These are phyloP conservation scores for Elaphomyces granulatus DNA, from an alignment of 495 filamentous ascomycete species.

Conservation along the genomic window DNA sequence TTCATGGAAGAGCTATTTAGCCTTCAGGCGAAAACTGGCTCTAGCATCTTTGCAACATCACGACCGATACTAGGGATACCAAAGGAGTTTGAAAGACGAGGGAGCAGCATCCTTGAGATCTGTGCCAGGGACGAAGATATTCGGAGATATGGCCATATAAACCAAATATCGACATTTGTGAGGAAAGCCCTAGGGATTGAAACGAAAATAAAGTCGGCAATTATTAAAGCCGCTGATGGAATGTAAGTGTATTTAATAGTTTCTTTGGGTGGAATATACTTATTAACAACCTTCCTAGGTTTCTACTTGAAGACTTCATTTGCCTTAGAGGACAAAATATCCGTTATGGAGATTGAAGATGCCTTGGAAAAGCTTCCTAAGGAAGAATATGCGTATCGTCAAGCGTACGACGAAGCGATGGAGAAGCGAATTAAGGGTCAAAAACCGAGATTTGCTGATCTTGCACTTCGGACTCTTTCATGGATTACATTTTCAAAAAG, in stretches of 20 bases:
- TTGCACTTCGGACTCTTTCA: conserved; percentile 9
- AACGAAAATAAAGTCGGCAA: conserved; percentile 2
- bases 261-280: background rate
- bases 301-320: conserved; percentile 1
- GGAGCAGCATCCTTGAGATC: conserved; percentile 17
- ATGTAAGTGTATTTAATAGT: conserved; percentile 1
- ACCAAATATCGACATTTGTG: conserved; percentile 1
- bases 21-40: too few relatives aligned
- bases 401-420: conserved; percentile 5
- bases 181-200: background rate
- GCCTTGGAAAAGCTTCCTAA: conserved; percentile 1
- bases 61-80: too few relatives aligned
- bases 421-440: conserved; percentile 3
- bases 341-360: background rate
- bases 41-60: too few relatives aligned
- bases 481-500: conserved; percentile 9
- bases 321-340: conserved; percentile 3
- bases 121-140: conserved; percentile 24
- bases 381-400: conserved; percentile 2
- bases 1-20: too few relatives aligned
- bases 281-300: conserved; percentile 2
- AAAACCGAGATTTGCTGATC: conserved; percentile 6
- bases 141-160: conserved; percentile 8
- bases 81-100: background rate
- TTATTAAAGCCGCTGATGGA: conserved; percentile 3